Base-by-base conservation (phyloP, 768 basidiomycete genomes). In the Paxillus involutus region DNA sequence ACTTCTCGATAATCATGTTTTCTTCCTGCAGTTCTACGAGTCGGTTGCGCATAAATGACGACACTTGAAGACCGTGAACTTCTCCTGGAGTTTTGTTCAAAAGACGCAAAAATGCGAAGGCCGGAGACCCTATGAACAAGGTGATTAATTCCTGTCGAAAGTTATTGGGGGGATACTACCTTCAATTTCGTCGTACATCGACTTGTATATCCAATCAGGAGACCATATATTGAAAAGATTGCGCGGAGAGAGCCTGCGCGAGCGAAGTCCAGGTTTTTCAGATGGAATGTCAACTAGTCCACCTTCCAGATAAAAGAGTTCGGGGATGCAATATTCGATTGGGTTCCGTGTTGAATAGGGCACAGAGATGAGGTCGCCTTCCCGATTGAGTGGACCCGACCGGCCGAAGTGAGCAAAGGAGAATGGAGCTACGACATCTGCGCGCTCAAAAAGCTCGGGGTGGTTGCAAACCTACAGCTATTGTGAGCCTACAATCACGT, bases 361-460 rank as follows among this genome's bases (percentile, higher is more conserved):
- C 12, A 89, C 75, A 44, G 84, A 77, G 47, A 96, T 75, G 51
- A 86, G 82, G 64, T 96, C 91, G n/a, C 89, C 87, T 74, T 98
- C 92, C 35, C 96, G 85, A 48, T 81, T 78, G n/a, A 95, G 72
- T 14, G 88, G 86, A 8, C 89, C 90, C 4, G 94, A 86, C 47
- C 81, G 83, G 41, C 88, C 91, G 67, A 89, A 96, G 19, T 79
- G 75, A 44, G 87, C 84, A 68, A 98, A 97, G 2, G 95, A 89
- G 69, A 91, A 92, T 1, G 97, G 95, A 0, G 95, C 89, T 10
- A 89, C 80, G 40, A 99, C 95, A 68, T 98, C 97, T 26, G 95
- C 95, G 14, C 97, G 85, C 69, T 98, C 94, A 68, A 99, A 99
- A 29, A 99, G 80, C 68, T 98, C 96, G 0, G 97, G 97, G 62